These are phyloP conservation scores for Physcomitrellopsis africana DNA, from an alignment of 225 moss, liverwort and hornwort species.

Conservation along the genomic window DNA sequence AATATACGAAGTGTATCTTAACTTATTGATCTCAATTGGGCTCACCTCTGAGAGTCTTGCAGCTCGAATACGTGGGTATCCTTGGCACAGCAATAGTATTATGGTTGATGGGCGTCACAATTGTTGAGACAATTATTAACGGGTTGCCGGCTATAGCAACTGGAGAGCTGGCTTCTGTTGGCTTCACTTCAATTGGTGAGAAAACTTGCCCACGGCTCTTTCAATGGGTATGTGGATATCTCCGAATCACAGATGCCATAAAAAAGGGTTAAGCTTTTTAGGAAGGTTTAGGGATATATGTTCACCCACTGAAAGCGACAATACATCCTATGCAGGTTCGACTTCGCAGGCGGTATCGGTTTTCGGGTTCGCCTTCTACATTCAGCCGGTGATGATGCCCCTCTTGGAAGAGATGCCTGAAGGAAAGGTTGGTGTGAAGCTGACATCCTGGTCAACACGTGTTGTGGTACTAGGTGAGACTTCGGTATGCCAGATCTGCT, in stretches of 20 bases:
- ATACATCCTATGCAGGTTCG: constrained; percentile 44
- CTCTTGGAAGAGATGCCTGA: constrained; percentile 70
- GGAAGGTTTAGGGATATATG: not conserved
- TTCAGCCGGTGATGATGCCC: constrained; percentile 90
- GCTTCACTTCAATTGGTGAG: constrained; percentile 78
- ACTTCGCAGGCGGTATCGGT: constrained; percentile 83
- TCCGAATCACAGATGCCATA: not conserved
- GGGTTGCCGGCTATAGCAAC: constrained; percentile 60
- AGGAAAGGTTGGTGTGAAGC: constrained; percentile 69
- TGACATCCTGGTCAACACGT: constrained; percentile 78
- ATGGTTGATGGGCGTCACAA: constrained; percentile 64
- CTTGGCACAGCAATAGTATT: constrained; percentile 70
- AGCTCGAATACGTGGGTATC: constrained; percentile 84
- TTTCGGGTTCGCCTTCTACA: constrained; percentile 89
- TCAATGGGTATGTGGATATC: not conserved
- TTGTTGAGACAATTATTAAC: constrained; percentile 48
- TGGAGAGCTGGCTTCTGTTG: constrained; percentile 53
- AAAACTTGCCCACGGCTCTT: not conserved
- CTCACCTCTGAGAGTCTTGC: not conserved
- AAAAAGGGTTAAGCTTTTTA: not conserved
- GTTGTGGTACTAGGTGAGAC: constrained; percentile 65
- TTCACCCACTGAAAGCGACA: not conserved
- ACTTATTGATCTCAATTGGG: too few species aligned
- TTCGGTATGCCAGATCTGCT: not conserved
- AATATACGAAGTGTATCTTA: too few species aligned